phyloP scores from a whole-genome alignment of 2,329 filamentous ascomycete species.

The Fusarium musae region DNA sequence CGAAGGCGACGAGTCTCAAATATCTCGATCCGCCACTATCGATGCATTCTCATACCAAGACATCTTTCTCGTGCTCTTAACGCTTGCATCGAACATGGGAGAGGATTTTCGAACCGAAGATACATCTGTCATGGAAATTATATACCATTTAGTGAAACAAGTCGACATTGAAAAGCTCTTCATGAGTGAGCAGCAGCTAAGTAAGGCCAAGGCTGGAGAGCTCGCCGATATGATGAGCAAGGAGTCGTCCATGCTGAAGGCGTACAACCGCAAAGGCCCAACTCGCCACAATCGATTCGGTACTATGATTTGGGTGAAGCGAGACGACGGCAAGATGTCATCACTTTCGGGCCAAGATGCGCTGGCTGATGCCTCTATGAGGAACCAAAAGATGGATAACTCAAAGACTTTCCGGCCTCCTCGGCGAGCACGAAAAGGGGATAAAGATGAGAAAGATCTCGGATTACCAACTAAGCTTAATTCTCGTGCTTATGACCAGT shows the following conservation, averaged over 20 bases:
- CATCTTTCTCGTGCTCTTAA: slow-evolving; percentile 85
- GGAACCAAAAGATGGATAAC: slow-evolving; percentile 88
- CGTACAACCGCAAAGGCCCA: slow-evolving; percentile 80
- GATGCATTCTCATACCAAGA: slow-evolving; percentile 92
- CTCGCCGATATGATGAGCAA: slow-evolving; percentile 80
- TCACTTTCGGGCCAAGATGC: slow-evolving; percentile 91
- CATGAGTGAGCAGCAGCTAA: slow-evolving; percentile 79
- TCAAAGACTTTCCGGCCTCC: slow-evolving; percentile 92
- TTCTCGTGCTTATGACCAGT: slow-evolving; percentile 75
- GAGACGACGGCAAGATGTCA: slow-evolving; percentile 84
- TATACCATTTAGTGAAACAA: slow-evolving; percentile 93
- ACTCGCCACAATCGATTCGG: slow-evolving; percentile 94
- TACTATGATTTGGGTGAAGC: slow-evolving; percentile 96
- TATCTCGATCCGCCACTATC: slow-evolving; percentile 87
- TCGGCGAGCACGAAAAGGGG: slow-evolving; percentile 68
- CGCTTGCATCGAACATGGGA: slow-evolving; percentile 89
- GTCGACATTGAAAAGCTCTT: slow-evolving; percentile 87
- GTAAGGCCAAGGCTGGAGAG: slow-evolving; percentile 76
- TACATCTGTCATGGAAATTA: slow-evolving; percentile 86
- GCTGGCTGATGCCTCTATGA: slow-evolving; percentile 76
- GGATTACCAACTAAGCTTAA: slow-evolving; percentile 78
- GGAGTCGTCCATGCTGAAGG: slow-evolving; percentile 83
- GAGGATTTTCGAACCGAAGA: slow-evolving; percentile 94
- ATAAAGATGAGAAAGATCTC: slow-evolving; percentile 77
- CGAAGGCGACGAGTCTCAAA: slow-evolving; percentile 89